Evolutionary conservation across 2,329 filamentous ascomycete species (phyloP).

Genomic region (Pseudogymnoascus sp.): DNA sequence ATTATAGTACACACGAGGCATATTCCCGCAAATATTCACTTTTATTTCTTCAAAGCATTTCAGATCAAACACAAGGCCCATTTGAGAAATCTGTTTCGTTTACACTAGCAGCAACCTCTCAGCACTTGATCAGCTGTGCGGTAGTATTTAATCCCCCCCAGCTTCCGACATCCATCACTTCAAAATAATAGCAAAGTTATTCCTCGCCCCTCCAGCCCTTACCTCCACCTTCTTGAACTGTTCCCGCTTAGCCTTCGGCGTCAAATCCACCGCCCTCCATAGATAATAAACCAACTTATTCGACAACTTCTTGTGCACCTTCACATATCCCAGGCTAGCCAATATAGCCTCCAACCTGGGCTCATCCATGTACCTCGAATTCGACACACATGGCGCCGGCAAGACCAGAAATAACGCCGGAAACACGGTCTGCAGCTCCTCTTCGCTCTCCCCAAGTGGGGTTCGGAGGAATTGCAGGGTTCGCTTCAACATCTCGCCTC

Average conservation of each 20-base stretch:
- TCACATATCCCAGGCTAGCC: slow-evolving; percentile 62
- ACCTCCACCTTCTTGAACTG: slow-evolving; percentile 66
- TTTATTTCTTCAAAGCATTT: not conserved
- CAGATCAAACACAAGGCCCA: not conserved
- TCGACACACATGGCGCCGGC: slow-evolving; percentile 77
- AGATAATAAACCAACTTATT: slow-evolving; percentile 82
- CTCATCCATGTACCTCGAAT: slow-evolving; percentile 83
- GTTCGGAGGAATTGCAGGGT: slow-evolving; percentile 60
- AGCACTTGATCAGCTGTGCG: slow-evolving; percentile 7
- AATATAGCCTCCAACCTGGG: slow-evolving; percentile 63
- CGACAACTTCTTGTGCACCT: slow-evolving; percentile 61
- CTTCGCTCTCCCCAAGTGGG: slow-evolving; percentile 15
- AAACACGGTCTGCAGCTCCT: slow-evolving; percentile 33
- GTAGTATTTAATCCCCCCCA: not conserved
- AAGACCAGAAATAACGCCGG: slow-evolving; percentile 82
- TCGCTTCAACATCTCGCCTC: slow-evolving; percentile 78
- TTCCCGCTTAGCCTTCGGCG: slow-evolving; percentile 17
- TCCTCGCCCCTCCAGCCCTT: slow-evolving; percentile 65
- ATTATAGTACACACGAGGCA: not conserved
- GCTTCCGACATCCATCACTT: slow-evolving; percentile 22
- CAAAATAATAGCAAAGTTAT: slow-evolving; percentile 84
- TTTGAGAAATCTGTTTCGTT: slow-evolving; percentile 7
- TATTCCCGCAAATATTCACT: not conserved
- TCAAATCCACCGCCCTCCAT: slow-evolving; percentile 49
- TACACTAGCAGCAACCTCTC: slow-evolving; percentile 8